Evolutionary conservation across 169 alveolate species (phyloP), one percentile per base, ranked within the genome.

Genomic region (Plasmodium vivax): DNA sequence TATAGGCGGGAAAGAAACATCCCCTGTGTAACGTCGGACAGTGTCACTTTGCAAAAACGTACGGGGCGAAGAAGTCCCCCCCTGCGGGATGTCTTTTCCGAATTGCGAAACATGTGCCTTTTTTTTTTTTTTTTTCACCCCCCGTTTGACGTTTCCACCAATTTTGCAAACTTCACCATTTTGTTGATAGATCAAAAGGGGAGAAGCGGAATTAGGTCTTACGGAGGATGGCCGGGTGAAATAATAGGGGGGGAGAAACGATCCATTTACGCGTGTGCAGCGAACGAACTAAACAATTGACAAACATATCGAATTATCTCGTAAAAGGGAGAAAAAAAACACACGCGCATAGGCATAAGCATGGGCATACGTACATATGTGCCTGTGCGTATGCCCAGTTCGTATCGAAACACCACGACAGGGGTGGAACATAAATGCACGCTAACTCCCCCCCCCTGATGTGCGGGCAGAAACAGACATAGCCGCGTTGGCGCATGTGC

Each of bases 231-330:
- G 41, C 10, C 36, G 43, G 32, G 12, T 71, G 45, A 58, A 47
- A 85, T 16, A 34, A 34, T 41, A 32, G 56, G 32, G 56, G 27
- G n/a, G 77, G 47, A 32, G 27, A 58, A 41, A 19, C n/a, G 30
- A 73, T 10, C 58, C 30, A n/a, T 74, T 73, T 75, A 85, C 14
- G 36, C 34, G 56, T 43, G 80, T 34, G 43, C 43, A 74, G 47
- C 38, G 43, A 74, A 68, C 41, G 34, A 85, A 75, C 81, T 85
- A 74, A 62, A 85, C 84, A 85, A 73, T 38, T 85, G 43, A 85
- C 85, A 85, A 85, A 45, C 51, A 8, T 47, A 54, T 32, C 7
- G 47, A 62, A 83, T 83, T 36, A 41, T 83, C 54, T 41, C 51
- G 74, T 85, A 54, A 62, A 74, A 10, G 7, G 56, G 58, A 74